phyloP scores from a whole-genome alignment of 116 monocot genomes.

The Zostera marina region DNA sequence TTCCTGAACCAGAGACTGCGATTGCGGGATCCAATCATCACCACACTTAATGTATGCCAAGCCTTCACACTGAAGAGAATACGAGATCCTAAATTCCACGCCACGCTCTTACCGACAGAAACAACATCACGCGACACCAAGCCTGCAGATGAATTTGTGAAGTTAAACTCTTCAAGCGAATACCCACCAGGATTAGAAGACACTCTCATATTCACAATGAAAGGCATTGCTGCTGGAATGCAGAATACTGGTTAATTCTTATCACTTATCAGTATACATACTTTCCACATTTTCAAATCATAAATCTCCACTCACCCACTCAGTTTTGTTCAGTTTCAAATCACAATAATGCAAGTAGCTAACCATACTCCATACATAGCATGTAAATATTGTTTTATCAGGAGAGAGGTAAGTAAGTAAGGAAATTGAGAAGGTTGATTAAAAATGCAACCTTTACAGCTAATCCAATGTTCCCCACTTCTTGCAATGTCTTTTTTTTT shows the following conservation, averaged over 20 bases:
- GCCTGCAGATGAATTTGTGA: conserved; percentile 65
- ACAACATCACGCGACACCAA: conserved; percentile 28
- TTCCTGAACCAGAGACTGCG: conserved; percentile 72
- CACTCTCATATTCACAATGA: conserved; percentile 93
- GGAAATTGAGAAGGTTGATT: background rate
- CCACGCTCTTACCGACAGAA: conserved; percentile 52
- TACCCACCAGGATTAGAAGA: conserved; percentile 88
- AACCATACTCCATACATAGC: too few relatives aligned
- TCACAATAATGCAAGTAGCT: too few relatives aligned
- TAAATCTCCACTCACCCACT: too few relatives aligned
- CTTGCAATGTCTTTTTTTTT: too few relatives aligned
- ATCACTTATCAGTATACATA: too few relatives aligned
- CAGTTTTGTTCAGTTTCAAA: too few relatives aligned
- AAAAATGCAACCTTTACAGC: background rate
- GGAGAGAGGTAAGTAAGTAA: too few relatives aligned
- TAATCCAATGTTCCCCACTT: background rate
- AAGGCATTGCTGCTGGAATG: conserved; percentile 93
- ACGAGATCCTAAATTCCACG: conserved; percentile 56
- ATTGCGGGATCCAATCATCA: conserved; percentile 65
- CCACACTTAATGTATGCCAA: conserved; percentile 83
- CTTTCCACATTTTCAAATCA: too few relatives aligned
- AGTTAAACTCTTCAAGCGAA: conserved; percentile 75
- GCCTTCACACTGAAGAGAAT: conserved; percentile 78
- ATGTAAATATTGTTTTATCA: too few relatives aligned
- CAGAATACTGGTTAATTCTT: conserved; percentile 69